Evolutionary conservation across 306 rosid species (phyloP).

Genomic region (Prosopis cineraria): DNA sequence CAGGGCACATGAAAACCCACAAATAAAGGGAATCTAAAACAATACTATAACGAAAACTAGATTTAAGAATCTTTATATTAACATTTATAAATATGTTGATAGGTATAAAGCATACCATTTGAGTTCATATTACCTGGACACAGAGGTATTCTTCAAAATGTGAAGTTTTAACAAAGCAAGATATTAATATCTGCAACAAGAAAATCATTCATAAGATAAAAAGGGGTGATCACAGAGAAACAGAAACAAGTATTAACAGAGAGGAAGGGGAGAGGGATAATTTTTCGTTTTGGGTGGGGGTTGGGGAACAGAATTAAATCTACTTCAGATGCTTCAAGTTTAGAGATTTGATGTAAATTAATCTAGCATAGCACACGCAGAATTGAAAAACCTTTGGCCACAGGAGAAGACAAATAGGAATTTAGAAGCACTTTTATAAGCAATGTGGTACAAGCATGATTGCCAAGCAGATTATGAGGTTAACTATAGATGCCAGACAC

Average conservation of each 20-base stretch:
- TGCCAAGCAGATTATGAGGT: constrained; percentile 2
- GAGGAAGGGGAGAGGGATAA: neutral
- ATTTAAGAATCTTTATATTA: neutral
- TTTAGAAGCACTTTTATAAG: neutral
- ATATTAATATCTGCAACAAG: constrained; percentile 77
- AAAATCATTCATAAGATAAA: constrained; percentile 27
- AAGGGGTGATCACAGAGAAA: constrained; percentile 6
- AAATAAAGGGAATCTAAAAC: constrained; percentile 13
- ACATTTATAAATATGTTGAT: neutral
- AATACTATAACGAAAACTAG: constrained; percentile 7
- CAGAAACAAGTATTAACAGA: neutral
- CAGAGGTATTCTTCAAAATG: constrained; percentile 93
- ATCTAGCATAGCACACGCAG: neutral
- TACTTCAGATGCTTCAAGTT: constrained; percentile 6
- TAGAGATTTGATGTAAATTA: neutral
- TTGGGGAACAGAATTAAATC: neutral
- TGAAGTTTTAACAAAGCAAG: constrained; percentile 97
- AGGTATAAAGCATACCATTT: constrained; percentile 7
- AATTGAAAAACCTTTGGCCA: constrained; percentile 10
- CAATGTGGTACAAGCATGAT: constrained; percentile 11
- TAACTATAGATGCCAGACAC: neutral
- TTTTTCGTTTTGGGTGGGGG: neutral
- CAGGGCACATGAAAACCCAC: constrained; percentile 12
- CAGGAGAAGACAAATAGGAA: neutral
- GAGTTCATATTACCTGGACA: constrained; percentile 66